These are phyloP conservation scores for Mycosphaerella arachidis DNA, from an alignment of 2,329 filamentous ascomycete species.

Conservation along the genomic window DNA sequence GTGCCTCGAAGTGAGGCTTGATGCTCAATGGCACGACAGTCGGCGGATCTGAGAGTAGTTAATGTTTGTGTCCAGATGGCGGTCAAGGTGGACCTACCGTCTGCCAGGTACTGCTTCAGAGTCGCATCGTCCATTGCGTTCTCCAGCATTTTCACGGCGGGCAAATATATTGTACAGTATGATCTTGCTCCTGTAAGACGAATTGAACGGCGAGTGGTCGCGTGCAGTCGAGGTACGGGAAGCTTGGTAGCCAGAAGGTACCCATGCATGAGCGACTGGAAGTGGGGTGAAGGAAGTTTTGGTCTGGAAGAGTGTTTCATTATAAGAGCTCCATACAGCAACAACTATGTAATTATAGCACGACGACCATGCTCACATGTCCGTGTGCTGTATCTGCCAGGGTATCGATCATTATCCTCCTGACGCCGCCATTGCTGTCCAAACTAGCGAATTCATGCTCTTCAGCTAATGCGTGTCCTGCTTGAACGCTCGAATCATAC, in stretches of 20 bases:
- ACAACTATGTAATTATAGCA: background rate
- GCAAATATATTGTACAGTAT: background rate
- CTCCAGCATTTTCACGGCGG: conserved; percentile 6
- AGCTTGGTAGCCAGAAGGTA: background rate
- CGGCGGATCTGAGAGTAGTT: conserved; percentile 55
- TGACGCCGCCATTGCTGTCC: background rate
- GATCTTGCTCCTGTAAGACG: background rate
- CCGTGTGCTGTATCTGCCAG: background rate
- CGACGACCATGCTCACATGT: background rate
- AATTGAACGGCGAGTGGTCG: background rate
- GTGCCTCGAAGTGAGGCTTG: conserved; percentile 82
- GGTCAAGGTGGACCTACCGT: conserved; percentile 43
- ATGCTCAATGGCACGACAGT: conserved; percentile 84
- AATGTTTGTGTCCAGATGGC: background rate
- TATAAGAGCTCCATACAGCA: background rate
- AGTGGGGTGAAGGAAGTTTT: background rate
- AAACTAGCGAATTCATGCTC: background rate
- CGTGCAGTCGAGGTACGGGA: background rate
- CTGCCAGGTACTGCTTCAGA: conserved; percentile 74
- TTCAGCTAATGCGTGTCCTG: background rate
- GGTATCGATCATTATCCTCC: conserved; percentile 4
- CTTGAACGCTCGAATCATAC: conserved; percentile 5
- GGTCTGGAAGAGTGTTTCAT: background rate
- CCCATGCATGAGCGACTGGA: background rate
- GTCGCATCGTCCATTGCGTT: conserved; percentile 40